A percentile compares a stretch with the other conserved stretches of the same genome.
phyloP scores from a whole-genome alignment of 2,329 filamentous ascomycete species.

The Madurella fahalii region DNA sequence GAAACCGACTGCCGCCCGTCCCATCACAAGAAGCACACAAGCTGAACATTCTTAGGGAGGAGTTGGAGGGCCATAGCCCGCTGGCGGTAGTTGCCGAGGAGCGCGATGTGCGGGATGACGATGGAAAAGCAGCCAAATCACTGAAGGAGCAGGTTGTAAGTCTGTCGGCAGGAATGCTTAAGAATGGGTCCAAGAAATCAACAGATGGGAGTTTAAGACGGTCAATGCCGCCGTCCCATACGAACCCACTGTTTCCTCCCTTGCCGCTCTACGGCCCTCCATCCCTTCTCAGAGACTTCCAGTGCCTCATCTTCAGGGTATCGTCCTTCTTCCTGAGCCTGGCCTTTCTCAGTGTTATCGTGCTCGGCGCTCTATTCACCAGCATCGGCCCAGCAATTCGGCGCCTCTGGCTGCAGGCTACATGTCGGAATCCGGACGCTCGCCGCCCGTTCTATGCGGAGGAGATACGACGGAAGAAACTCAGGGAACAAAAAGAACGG shows the following conservation, averaged over 20 bases:
- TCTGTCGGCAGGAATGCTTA: neutral
- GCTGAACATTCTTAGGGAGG: slow-evolving; percentile 60
- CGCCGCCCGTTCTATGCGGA: slow-evolving; percentile 68
- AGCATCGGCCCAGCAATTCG: slow-evolving; percentile 52
- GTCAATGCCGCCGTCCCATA: slow-evolving; percentile 60
- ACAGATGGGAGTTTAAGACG: slow-evolving; percentile 44
- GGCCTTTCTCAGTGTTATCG: slow-evolving; percentile 70
- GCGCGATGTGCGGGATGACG: slow-evolving; percentile 34
- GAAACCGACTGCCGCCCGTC: slow-evolving; percentile 62
- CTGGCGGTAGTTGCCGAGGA: slow-evolving; percentile 28
- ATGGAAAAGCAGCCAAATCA: slow-evolving; percentile 17
- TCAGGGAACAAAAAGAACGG: slow-evolving; percentile 54
- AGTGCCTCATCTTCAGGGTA: slow-evolving; percentile 61
- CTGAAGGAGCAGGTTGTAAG: neutral
- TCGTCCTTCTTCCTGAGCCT: slow-evolving; percentile 74
- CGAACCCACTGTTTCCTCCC: slow-evolving; percentile 79
- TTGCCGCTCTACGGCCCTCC: slow-evolving; percentile 78
- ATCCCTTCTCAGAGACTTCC: slow-evolving; percentile 58
- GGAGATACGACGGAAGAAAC: slow-evolving; percentile 57
- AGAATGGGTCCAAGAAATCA: slow-evolving; percentile 34
- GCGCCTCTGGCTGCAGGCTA: slow-evolving; percentile 50
- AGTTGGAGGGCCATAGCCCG: slow-evolving; percentile 34
- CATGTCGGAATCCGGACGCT: slow-evolving; percentile 56
- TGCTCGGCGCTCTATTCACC: slow-evolving; percentile 68
- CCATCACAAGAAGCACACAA: slow-evolving; percentile 67